phyloP scores from a whole-genome alignment of 1,139 yeast genomes.

The Taphrina populina region DNA sequence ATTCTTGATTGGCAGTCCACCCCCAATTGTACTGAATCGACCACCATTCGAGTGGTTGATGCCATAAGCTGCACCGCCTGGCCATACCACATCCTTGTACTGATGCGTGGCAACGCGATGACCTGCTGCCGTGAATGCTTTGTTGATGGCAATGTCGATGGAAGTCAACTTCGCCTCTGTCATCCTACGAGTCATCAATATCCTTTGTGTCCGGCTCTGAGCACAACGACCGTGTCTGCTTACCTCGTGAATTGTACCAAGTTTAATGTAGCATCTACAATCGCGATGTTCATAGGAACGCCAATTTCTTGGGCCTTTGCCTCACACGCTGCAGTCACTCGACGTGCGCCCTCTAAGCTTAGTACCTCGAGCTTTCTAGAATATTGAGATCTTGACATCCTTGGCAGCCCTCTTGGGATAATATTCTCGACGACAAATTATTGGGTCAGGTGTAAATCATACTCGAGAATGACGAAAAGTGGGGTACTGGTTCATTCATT shows the following conservation, averaged over 20 bases:
- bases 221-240: neutral
- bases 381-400: conserved; percentile 10
- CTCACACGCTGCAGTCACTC: conserved; percentile 22
- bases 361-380: conserved; percentile 1
- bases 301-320: conserved; percentile 21
- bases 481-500: too few species aligned
- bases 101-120: conserved; percentile 12
- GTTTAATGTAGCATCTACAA: conserved; percentile 23
- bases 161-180: conserved; percentile 28
- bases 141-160: conserved; percentile 28
- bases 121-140: conserved; percentile 32
- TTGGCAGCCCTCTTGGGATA: too few species aligned
- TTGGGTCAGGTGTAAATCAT: too few species aligned
- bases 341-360: conserved; percentile 27
- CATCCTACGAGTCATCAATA: conserved; percentile 2
- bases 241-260: conserved; percentile 18
- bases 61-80: conserved; percentile 31
- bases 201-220: neutral
- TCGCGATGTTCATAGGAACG: conserved; percentile 32
- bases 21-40: conserved; percentile 26
- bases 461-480: too few species aligned
- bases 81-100: conserved; percentile 32
- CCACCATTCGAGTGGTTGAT: conserved; percentile 29
- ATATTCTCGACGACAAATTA: too few species aligned
- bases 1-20: conserved; percentile 20